These are phyloP conservation scores for Backusella mclennaniae DNA, from an alignment of 192 early-diverging fungal genomes.

Conservation along the genomic window DNA sequence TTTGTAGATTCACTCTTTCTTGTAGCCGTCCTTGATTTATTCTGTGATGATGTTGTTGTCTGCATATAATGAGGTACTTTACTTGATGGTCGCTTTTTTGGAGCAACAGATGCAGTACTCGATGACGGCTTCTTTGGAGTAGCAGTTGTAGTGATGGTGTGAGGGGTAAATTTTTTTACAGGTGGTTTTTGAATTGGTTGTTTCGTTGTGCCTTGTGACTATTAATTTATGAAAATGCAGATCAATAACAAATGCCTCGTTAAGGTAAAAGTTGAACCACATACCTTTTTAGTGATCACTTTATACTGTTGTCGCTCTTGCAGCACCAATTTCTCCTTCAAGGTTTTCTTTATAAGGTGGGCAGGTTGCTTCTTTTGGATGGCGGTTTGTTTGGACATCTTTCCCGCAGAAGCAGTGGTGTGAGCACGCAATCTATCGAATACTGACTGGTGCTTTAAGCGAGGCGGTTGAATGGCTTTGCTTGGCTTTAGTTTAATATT, in stretches of 20 bases:
- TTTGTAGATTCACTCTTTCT: no score
- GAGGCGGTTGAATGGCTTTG: not conserved
- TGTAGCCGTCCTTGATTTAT: not conserved
- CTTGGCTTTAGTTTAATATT: not conserved
- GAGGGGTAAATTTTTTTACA: not conserved
- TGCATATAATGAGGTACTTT: not conserved
- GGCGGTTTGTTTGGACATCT: not conserved
- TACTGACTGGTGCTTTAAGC: not conserved
- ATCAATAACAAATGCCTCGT: not conserved
- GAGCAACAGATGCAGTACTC: not conserved
- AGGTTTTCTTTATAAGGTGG: not conserved
- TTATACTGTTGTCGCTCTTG: not conserved
- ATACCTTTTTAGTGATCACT: not conserved
- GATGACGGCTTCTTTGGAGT: no score
- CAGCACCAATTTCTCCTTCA: not conserved
- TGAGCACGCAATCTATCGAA: not conserved
- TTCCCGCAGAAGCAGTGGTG: not conserved
- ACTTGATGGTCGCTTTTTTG: no score
- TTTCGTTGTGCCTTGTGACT: not conserved
- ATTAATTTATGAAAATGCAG: not conserved
- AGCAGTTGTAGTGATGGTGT: not conserved
- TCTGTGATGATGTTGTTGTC: not conserved
- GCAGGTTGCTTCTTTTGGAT: not conserved
- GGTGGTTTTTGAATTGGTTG: not conserved
- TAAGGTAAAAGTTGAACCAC: not conserved